Evolutionary conservation across 768 basidiomycete genomes (phyloP), one percentile per base, ranked within the genome.

Genomic region (Tylopilus rubrobrunneus): DNA sequence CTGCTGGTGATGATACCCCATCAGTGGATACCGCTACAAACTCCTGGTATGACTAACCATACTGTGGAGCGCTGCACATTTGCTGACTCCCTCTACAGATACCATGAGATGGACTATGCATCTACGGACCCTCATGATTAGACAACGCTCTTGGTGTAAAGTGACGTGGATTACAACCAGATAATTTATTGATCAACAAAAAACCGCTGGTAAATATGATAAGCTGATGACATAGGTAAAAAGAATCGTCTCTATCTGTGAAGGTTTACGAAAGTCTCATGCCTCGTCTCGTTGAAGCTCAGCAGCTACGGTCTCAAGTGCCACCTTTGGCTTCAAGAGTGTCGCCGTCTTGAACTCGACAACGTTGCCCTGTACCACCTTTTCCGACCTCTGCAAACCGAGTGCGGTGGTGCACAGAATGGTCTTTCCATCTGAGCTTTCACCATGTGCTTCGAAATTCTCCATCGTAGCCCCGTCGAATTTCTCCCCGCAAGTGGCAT

Each of bases 261-360:
- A 60, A 57, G 45, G 36, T 12, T 33, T 14, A 39, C 33, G 17
- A 47, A 39, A 25, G 34, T 43, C 27, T 62, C 52, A 68, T 21
- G 43, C 62, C 4, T 45, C 62, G 6, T 70, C 68, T 41, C 57
- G 69, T 29, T 71, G 66, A 49, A 70, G 48, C 17, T 52, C 55
- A 15, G 71, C 70, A 25, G 64, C 68, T 3, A 70, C 39, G 4
- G 66, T 63, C 37, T 71, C 75, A 9, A 84, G 67, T 1, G 80
- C 74, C n/a, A 85, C 78, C 51, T 76, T 81, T 5, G 83, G 81
- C 65, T 76, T 81, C 55, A 82, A 62, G 50, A 85, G 67, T 0
- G 79, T 72, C 3, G 67, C 66, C 21, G 74, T 76, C 37, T 78
- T 25, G 25, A 25, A 25, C 25, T 25, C 25, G 25, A 5, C 25